Conservation (phyloP, 306 rosid species). For the Vigna hirtella region DNA sequence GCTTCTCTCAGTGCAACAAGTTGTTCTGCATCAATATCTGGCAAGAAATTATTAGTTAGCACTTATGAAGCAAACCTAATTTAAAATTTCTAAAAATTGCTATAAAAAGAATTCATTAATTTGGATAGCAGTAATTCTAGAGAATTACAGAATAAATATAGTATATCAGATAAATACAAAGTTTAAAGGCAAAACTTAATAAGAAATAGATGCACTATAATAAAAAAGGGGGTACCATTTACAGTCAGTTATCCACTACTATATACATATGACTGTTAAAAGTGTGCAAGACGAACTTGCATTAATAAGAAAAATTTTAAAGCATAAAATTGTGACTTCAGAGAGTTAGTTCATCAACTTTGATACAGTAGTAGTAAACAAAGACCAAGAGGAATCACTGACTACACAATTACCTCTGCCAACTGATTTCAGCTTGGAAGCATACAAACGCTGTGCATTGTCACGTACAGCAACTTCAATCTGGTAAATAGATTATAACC, state of each 20-base stretch:
- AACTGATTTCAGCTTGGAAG: slow-evolving; percentile 78
- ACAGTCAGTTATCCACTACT: slow-evolving; percentile 14
- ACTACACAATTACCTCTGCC: slow-evolving; percentile 73
- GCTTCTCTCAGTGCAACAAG: slow-evolving; percentile 83
- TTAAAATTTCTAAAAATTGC: slow-evolving; percentile 1
- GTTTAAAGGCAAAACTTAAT: slow-evolving; percentile 8
- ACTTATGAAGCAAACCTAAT: slow-evolving; percentile 27
- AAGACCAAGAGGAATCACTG: slow-evolving; percentile 27
- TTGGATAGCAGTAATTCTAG: slow-evolving; percentile 13
- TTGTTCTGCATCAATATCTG: slow-evolving; percentile 70
- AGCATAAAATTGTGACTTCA: slow-evolving; percentile 11
- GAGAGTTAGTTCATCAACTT: slow-evolving; percentile 14
- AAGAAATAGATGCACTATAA: slow-evolving; percentile 12
- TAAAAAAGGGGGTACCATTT: background rate
- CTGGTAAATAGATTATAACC: slow-evolving; percentile 53
- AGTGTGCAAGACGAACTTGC: slow-evolving; percentile 18
- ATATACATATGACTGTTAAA: slow-evolving; percentile 1
- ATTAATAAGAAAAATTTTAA: slow-evolving; percentile 17
- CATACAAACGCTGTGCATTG: slow-evolving; percentile 86
- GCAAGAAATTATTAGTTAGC: slow-evolving; percentile 43
- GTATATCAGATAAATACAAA: slow-evolving; percentile 28
- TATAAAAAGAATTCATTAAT: background rate
- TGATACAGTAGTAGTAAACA: slow-evolving; percentile 7
- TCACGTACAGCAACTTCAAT: slow-evolving; percentile 95
- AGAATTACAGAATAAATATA: slow-evolving; percentile 13